phyloP scores from a whole-genome alignment of 164 flowering plant genomes.

The Nelumbo lutea region DNA sequence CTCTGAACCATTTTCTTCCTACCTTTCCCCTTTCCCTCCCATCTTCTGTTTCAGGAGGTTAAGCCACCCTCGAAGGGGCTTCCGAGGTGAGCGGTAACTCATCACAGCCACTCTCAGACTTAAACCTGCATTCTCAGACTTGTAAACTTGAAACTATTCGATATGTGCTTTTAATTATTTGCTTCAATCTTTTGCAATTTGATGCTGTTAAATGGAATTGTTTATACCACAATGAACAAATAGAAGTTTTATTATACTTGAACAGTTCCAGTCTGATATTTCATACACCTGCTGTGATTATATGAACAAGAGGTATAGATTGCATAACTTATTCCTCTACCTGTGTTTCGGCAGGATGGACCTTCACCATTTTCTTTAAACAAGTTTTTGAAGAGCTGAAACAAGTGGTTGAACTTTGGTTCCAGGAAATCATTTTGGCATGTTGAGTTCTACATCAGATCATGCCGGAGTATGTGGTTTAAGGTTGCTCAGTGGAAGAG shows the following conservation, averaged over 20 bases:
- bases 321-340: constrained; percentile 5
- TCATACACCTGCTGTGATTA: neutral
- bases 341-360: constrained; percentile 43
- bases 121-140: no score
- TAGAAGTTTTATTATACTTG: neutral
- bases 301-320: neutral
- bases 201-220: neutral
- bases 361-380: constrained; percentile 59
- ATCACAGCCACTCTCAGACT: no score
- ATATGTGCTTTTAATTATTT: neutral
- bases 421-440: constrained; percentile 2
- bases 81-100: no score
- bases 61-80: no score
- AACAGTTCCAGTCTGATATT: neutral
- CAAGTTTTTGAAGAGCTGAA: constrained; percentile 61
- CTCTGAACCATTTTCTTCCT: no score
- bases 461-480: constrained; percentile 14
- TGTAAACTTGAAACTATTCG: neutral
- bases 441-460: constrained; percentile 5
- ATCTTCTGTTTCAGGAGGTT: no score
- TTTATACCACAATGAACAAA: neutral
- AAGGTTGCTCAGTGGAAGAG: constrained; percentile 10
- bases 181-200: neutral
- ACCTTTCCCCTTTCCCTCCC: no score
- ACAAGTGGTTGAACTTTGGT: constrained; percentile 1